Evolutionary conservation across 352 stramenopile species (phyloP), one percentile per base, ranked within the genome.

Genomic region (Globisporangium nodosum): DNA sequence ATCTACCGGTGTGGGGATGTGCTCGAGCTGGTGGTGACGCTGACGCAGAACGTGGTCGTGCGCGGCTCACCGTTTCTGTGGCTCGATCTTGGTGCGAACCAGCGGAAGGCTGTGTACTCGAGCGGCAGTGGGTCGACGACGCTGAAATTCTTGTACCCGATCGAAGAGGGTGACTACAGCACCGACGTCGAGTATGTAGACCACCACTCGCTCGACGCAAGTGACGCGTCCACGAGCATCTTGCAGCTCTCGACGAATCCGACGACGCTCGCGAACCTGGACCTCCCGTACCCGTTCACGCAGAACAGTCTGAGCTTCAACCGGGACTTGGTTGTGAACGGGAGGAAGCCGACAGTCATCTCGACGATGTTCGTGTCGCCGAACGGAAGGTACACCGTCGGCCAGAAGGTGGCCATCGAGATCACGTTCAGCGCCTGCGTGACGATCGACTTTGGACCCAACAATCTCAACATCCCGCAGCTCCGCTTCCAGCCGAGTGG

Each of bases 181-280:
- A 73, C 73, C 2, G 78, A 91, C 46, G 70, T 92, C 47, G 78
- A 91, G 45, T 94, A 94, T 56, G 74, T 92, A 20, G 85, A 94
- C 52, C 73, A 87, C 49, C 85, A 93, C 58, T 94, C 83, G 15
- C 72, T 94, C 8, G 81, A 94, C 45, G 68, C 77, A 4, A 85
- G 70, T 13, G 69, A 66, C n/a, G 59, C 58, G 16, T 77, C 72
- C n/a, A 64, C 63, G 13, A 53, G 50, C 8, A 91, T 90, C 46
- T 40, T 85, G 27, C 78, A 88, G 54, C 52, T 76, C 3, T 82
- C 85, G 16, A 89, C 83, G 2, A 79, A 75, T 37, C 85, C 85
- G 24, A 92, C 83, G 15, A 89, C 81, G 1, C 43, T 68, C 16
- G 85, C 83, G 5, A 78, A 89, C 49, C 59, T 87, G 0, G 71